These are phyloP conservation scores for Cymodocea nodosa DNA, from an alignment of 116 monocot genomes.

Conservation along the genomic window DNA sequence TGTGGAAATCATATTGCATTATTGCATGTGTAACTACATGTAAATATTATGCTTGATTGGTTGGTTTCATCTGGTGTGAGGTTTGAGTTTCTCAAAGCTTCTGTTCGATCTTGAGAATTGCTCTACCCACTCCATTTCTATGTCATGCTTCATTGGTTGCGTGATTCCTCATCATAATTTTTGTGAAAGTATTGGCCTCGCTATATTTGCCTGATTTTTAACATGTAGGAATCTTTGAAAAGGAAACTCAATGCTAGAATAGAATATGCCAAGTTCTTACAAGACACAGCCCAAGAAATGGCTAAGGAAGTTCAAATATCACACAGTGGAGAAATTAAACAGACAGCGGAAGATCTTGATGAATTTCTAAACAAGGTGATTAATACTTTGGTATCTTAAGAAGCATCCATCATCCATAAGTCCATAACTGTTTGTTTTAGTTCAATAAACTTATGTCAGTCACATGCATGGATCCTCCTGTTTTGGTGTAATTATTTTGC, in stretches of 20 bases:
- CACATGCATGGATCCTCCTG: too few species aligned
- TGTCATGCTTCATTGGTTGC: too few species aligned
- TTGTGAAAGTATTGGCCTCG: too few species aligned
- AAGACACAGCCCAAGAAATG: conserved; percentile 96
- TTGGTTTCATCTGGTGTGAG: too few species aligned
- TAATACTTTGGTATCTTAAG: background rate
- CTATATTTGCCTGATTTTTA: background rate
- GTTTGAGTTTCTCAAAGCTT: too few species aligned
- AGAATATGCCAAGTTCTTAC: conserved; percentile 95
- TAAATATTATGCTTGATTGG: too few species aligned
- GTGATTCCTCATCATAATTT: too few species aligned
- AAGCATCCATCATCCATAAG: too few species aligned
- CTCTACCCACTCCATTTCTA: too few species aligned
- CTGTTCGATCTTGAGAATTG: too few species aligned
- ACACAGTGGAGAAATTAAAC: conserved; percentile 80
- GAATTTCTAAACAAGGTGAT: conserved; percentile 89
- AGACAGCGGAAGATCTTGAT: conserved; percentile 97
- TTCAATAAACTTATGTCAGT: background rate
- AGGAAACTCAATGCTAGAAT: conserved; percentile 84
- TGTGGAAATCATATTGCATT: too few species aligned
- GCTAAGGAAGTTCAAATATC: conserved; percentile 86
- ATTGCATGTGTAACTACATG: too few species aligned
- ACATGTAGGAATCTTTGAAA: conserved; percentile 67
- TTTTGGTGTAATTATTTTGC: background rate
- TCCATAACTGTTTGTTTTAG: background rate